These are phyloP conservation scores for Adansonia gregorii DNA, from an alignment of 441 rosid species.

Conservation along the genomic window DNA sequence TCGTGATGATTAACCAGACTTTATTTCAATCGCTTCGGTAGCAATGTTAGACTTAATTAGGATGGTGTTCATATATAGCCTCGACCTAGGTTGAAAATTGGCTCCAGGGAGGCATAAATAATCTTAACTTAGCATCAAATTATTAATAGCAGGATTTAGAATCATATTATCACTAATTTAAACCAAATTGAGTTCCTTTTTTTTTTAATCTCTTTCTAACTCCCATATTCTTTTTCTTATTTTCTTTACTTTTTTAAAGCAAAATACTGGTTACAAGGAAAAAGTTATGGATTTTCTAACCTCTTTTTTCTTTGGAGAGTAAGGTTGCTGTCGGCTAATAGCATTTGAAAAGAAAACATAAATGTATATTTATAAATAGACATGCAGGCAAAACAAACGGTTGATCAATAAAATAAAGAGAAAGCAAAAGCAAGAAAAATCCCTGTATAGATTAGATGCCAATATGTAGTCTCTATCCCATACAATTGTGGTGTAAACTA, in stretches of 20 bases:
- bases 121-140: background rate
- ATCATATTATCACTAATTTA: background rate
- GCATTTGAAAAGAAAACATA: background rate
- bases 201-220: background rate
- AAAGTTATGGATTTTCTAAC: background rate
- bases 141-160: background rate
- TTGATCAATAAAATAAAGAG: constrained; percentile 8
- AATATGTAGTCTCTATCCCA: constrained; percentile 19
- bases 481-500: constrained; percentile 24
- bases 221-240: background rate
- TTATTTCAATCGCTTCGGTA: background rate
- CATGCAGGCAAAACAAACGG: background rate
- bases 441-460: constrained; percentile 29
- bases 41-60: background rate
- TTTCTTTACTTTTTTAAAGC: background rate
- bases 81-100: background rate
- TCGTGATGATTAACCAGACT: background rate
- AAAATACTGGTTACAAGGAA: background rate
- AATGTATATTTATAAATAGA: background rate
- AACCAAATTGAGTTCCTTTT: background rate
- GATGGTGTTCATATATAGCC: background rate
- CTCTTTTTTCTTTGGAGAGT: background rate
- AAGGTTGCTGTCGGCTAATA: background rate
- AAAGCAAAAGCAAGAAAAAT: constrained; percentile 1
- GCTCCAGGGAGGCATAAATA: background rate